Evolutionary conservation across 2,329 filamentous ascomycete species (phyloP).

Genomic region (Dactylonectria macrodidyma): DNA sequence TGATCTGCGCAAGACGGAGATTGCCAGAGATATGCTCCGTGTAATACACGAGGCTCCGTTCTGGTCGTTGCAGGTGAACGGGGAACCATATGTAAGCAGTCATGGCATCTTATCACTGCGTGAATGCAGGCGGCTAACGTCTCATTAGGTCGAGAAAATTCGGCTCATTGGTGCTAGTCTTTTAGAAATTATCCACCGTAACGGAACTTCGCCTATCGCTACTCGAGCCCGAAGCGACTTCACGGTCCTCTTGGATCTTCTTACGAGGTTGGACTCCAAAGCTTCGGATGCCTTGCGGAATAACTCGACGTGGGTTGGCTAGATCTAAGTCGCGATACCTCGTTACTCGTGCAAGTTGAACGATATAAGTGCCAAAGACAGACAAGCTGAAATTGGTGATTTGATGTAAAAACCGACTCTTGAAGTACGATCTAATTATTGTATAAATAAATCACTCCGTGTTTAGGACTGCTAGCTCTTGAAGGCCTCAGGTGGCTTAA

Average conservation of each 20-base stretch:
- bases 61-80: constrained; percentile 58
- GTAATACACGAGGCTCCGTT: constrained; percentile 59
- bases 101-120: background rate
- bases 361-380: background rate
- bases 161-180: constrained; percentile 56
- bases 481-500: too few relatives aligned
- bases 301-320: constrained; percentile 40
- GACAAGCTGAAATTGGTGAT: background rate
- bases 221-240: constrained; percentile 57
- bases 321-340: background rate
- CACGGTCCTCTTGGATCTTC: constrained; percentile 56
- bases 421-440: too few relatives aligned
- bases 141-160: constrained; percentile 57
- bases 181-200: constrained; percentile 56
- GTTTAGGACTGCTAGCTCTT: too few relatives aligned
- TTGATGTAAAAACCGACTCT: background rate
- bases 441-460: too few relatives aligned
- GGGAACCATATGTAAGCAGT: constrained; percentile 55
- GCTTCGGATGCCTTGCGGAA: constrained; percentile 58
- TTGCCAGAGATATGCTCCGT: constrained; percentile 59
- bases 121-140: background rate
- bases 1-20: constrained; percentile 57
- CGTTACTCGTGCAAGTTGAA: background rate
- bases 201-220: constrained; percentile 54
- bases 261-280: constrained; percentile 59